Evolutionary conservation across 163 green algal genomes (phyloP).

Genomic region (Chloromonas sp.): DNA sequence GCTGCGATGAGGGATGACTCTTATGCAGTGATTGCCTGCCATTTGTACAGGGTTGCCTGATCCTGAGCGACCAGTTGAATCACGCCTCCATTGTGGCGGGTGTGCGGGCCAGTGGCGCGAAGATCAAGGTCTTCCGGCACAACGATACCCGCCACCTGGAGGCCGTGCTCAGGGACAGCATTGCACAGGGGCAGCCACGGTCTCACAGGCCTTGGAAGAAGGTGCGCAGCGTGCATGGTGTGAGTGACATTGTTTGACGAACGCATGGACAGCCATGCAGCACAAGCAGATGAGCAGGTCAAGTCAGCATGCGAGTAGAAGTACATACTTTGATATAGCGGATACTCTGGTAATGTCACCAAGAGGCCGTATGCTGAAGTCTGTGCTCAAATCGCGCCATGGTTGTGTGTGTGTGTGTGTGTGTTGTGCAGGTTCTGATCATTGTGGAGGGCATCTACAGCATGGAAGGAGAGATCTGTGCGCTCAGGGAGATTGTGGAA

Average conservation of each 20-base stretch:
- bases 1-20: too few relatives aligned
- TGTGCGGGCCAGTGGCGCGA: conserved; percentile 67
- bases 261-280: too few relatives aligned
- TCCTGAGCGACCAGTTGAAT: conserved; percentile 95
- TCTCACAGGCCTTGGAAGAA: conserved; percentile 92
- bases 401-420: too few relatives aligned
- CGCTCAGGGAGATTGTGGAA: conserved; percentile 76
- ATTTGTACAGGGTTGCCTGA: conserved; percentile 67
- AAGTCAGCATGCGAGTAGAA: too few relatives aligned
- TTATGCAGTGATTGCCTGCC: too few relatives aligned
- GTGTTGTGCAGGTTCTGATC: conserved; percentile 72
- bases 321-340: too few relatives aligned
- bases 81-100: conserved; percentile 94
- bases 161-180: conserved; percentile 69
- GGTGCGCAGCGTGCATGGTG: conserved; percentile 16
- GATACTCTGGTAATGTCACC: too few relatives aligned
- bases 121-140: conserved; percentile 84
- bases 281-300: too few relatives aligned
- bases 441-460: conserved; percentile 97
- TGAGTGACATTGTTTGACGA: neutral
- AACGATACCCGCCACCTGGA: conserved; percentile 89
- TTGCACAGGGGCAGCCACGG: conserved; percentile 88
- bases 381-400: too few relatives aligned
- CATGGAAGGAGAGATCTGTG: conserved; percentile 94
- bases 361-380: too few relatives aligned